Evolutionary conservation across 1,139 yeast species (phyloP).

Genomic region (Lodderomyces orthopsilosis): DNA sequence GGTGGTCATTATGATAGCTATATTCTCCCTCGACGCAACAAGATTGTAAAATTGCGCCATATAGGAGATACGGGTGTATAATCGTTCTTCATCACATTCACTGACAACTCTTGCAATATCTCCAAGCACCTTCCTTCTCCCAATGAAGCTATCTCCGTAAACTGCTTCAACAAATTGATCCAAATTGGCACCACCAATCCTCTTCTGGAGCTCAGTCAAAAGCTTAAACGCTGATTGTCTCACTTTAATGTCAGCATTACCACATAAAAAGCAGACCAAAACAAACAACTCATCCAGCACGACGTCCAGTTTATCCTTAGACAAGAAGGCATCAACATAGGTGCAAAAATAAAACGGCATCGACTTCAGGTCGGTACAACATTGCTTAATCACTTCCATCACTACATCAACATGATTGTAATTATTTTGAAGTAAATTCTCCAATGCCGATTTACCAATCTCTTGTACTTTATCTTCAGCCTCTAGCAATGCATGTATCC

Average conservation of each 20-base stretch:
- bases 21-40: conserved; percentile 38
- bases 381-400: conserved; percentile 62
- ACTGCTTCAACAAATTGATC: conserved; percentile 59
- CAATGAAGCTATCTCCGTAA: conserved; percentile 64
- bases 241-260: conserved; percentile 59
- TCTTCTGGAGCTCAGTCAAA: conserved; percentile 53
- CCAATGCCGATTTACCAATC: conserved; percentile 71
- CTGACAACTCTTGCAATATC: conserved; percentile 53
- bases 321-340: conserved; percentile 58
- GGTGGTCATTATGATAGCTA: conserved; percentile 17
- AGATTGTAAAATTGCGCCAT: conserved; percentile 66
- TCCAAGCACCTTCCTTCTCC: conserved; percentile 73
- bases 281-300: conserved; percentile 60
- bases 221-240: conserved; percentile 63
- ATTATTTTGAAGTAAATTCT: conserved; percentile 62
- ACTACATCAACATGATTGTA: conserved; percentile 55
- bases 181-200: conserved; percentile 43
- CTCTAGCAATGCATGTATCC: conserved; percentile 73
- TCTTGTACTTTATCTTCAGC: conserved; percentile 59
- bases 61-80: conserved; percentile 64
- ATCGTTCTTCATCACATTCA: conserved; percentile 52
- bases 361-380: conserved; percentile 61
- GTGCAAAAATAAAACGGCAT: conserved; percentile 69
- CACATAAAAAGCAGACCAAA: conserved; percentile 65
- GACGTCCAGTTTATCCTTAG: conserved; percentile 29